Base-by-base conservation (phyloP, 306 rosid species). In the Senna siamea region DNA sequence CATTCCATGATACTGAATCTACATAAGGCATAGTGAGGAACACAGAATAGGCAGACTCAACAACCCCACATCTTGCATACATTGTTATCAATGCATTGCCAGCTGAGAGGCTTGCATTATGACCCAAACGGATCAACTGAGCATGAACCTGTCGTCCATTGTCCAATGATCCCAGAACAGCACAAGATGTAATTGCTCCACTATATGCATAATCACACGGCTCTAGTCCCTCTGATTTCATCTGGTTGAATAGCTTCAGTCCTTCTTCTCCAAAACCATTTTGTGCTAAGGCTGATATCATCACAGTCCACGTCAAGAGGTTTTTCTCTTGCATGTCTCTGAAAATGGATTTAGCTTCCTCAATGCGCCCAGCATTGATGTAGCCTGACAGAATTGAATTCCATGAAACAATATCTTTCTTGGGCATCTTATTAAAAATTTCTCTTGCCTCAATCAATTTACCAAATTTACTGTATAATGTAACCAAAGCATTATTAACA, bases 1-100 rank as follows among this genome's bases (percentile, higher is more conserved):
- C 86, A 71, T 85, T 85, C 89, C 89, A 85, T 12, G 89, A 85
- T 43, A 85, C 80, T 14, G 86, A 81, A 79, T 85, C 89, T n/a
- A 85, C 79, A 43, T 63, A 85, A 0, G 89, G 80, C 89, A 85
- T 81, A 40, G 86, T 78, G 50, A 85, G 73, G 79, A 85, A 85
- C 80, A 85, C 80, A 8, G 46, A 63, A 68, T 78, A 65, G 14
- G 89, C 86, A 23, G 69, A 76, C 41, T 81, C 89, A 78, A 78
- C 84, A 81, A 85, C 68, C 70, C 89, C 89, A 57, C 89, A 85
- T 74, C 82, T 79, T 15, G 84, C 77, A 10, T 85, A 85, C 89
- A 85, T 85, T n/a, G 89, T 85, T 55, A 85, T 85, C 60, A 85
- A 47, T 20, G 89, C 86, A 79, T 85, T 85, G 69, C 86, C 79